Conservation (phyloP, 2,329 filamentous ascomycete species). For the Trichoderma koningiopsis region DNA sequence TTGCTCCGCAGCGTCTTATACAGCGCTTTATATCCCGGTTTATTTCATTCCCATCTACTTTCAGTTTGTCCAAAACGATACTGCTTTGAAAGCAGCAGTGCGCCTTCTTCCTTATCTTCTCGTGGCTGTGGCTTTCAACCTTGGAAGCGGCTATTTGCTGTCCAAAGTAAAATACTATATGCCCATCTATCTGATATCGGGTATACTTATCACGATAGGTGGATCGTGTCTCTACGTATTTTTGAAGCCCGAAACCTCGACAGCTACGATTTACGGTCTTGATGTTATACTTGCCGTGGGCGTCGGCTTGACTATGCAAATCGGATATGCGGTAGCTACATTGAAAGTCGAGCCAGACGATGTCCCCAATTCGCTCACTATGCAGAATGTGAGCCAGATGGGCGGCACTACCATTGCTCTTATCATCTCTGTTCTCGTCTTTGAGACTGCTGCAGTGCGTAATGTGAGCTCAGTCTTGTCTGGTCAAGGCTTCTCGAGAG, state of each 20-base stretch:
- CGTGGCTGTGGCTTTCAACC: neutral
- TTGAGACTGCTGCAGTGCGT: conserved; percentile 35
- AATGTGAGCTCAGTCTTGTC: conserved; percentile 7
- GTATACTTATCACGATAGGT: conserved; percentile 13
- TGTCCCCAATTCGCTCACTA: neutral
- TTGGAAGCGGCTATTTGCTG: conserved; percentile 7
- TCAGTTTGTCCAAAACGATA: conserved; percentile 1
- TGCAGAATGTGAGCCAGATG: conserved; percentile 37
- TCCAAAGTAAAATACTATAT: conserved; percentile 23
- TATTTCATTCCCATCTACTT: conserved; percentile 22
- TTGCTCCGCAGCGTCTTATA: conserved; percentile 11
- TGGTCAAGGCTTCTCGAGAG: neutral
- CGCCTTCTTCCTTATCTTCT: conserved; percentile 22
- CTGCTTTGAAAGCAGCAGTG: conserved; percentile 17
- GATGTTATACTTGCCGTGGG: conserved; percentile 21
- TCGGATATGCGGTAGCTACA: conserved; percentile 36
- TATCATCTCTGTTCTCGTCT: conserved; percentile 34
- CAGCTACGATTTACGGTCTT: conserved; percentile 25
- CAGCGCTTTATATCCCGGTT: conserved; percentile 21
- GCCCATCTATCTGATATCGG: conserved; percentile 19
- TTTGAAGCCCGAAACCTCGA: conserved; percentile 6
- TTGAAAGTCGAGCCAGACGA: conserved; percentile 26
- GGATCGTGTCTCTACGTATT: conserved; percentile 7
- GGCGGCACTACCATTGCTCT: conserved; percentile 34
- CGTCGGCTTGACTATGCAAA: conserved; percentile 30